These are phyloP conservation scores for Aechmea fasciata DNA, from an alignment of 176 grass and related monocot genomes.

Conservation along the genomic window DNA sequence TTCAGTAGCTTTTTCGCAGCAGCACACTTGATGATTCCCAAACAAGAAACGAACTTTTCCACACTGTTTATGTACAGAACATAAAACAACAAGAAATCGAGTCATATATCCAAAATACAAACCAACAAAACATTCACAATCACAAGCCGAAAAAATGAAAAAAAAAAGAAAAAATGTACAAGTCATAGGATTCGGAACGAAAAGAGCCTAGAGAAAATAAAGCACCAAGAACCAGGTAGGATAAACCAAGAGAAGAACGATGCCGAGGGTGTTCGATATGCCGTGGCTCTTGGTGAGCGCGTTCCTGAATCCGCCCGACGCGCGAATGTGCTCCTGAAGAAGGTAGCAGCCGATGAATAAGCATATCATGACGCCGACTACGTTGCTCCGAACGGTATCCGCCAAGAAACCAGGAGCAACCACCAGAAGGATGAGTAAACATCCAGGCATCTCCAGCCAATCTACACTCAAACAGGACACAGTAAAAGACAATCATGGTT, in stretches of 20 bases:
- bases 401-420: slow-evolving; percentile 66
- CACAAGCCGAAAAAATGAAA: too few relatives aligned
- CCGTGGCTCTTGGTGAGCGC: slow-evolving; percentile 71
- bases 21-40: too few relatives aligned
- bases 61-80: too few relatives aligned
- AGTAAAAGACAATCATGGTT: not conserved
- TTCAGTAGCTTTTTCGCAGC: too few relatives aligned
- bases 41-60: too few relatives aligned
- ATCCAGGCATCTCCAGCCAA: slow-evolving; percentile 65
- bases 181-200: not conserved
- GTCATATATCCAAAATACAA: too few relatives aligned
- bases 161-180: too few relatives aligned
- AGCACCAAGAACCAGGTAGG: slow-evolving; percentile 62
- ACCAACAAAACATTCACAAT: too few relatives aligned
- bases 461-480: slow-evolving; percentile 27
- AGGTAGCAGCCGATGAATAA: slow-evolving; percentile 78
- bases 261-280: slow-evolving; percentile 66
- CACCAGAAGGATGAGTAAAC: slow-evolving; percentile 70
- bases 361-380: slow-evolving; percentile 50
- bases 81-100: too few relatives aligned
- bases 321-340: slow-evolving; percentile 78
- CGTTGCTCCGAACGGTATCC: slow-evolving; percentile 25
- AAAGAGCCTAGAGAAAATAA: slow-evolving; percentile 15
- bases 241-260: slow-evolving; percentile 75
- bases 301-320: slow-evolving; percentile 70